Percentiles rank a stretch among this genome's conserved stretches.
Conservation (phyloP, 108 stramenopile species). For the Nitzschia sp. region DNA sequence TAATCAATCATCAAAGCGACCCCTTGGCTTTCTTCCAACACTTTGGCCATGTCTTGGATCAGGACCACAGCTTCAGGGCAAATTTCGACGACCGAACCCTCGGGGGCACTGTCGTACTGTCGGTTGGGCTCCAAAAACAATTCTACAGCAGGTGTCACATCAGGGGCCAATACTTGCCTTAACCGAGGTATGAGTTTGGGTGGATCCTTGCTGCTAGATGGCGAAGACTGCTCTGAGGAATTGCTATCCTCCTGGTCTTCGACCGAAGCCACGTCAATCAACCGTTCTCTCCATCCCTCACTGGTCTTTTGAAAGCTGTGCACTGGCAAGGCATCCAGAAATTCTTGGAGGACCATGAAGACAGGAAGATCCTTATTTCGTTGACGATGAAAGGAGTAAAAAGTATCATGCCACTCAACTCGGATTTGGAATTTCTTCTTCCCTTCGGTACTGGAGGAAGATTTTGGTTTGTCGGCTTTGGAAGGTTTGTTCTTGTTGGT, state of each 20-base stretch:
- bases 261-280: constrained; percentile 84
- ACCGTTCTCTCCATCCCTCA: constrained; percentile 93
- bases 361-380: constrained; percentile 39
- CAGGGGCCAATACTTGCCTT: constrained; percentile 80
- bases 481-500: background rate
- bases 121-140: constrained; percentile 48
- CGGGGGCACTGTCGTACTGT: constrained; percentile 37
- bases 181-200: constrained; percentile 53
- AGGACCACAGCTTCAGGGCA: constrained; percentile 88
- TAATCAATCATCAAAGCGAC: constrained; percentile 97
- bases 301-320: constrained; percentile 89
- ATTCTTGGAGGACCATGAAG: constrained; percentile 87
- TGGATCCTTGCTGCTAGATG: constrained; percentile 14
- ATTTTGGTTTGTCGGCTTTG: too few species aligned
- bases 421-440: constrained; percentile 35
- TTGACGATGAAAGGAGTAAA: constrained; percentile 48
- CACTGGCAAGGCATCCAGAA: constrained; percentile 94
- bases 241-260: constrained; percentile 37
- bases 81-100: constrained; percentile 89
- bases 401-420: constrained; percentile 75
- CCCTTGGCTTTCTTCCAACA: constrained; percentile 68
- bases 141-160: constrained; percentile 75
- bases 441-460: background rate
- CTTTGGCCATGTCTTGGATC: constrained; percentile 83
- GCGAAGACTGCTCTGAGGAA: background rate